Evolutionary conservation across 257 asterid species (phyloP), one percentile per base, ranked within the genome.

Genomic region (Lithospermum erythrorhizon): DNA sequence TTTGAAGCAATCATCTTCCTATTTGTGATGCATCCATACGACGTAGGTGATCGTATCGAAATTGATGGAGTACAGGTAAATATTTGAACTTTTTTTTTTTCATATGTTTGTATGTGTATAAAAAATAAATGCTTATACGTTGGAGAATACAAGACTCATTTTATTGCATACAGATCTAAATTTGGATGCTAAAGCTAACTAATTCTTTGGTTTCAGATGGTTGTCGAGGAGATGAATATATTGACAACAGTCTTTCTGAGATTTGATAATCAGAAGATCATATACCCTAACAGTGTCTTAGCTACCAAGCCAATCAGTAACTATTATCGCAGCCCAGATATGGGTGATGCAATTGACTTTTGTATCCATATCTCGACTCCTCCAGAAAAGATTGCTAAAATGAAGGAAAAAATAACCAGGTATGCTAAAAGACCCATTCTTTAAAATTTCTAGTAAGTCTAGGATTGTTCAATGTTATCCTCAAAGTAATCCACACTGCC

Each of bases 181-280:
- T 21, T 56, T 15, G 5, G 15, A 20, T 20, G 57, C 30, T 24
- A 22, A 14, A 18, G 17, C 25, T 37, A 32, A 47, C 15, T 41
- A 22, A 15, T 21, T 9, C 58, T 48, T 65, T 24, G 17, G 23
- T 74, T 63, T 69, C 87, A 93, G 98, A 86, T 93, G 98, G 71
- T 89, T 6, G 98, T 91, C 4, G 98, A 91, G 74, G 98, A 88
- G 80, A 88, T 91, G 96, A 91, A 91, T 65, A 89, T 89, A 65
- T 29, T 93, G 64, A 79, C 96, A 0, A 93, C 95, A 0, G 84
- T 93, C 48, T 82, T 93, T 63, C 81, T 93, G 55, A 86, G 84
- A 68, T 86, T 6, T 3, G 98, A 89, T 61, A 83, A 82, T 81
- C 85, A 77, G 66, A 93, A 93, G 76, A 73, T 93, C 70, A 76